Evolutionary conservation across 345 rosid genomes (phyloP).

Genomic region (Eucalyptus guilfoylei): DNA sequence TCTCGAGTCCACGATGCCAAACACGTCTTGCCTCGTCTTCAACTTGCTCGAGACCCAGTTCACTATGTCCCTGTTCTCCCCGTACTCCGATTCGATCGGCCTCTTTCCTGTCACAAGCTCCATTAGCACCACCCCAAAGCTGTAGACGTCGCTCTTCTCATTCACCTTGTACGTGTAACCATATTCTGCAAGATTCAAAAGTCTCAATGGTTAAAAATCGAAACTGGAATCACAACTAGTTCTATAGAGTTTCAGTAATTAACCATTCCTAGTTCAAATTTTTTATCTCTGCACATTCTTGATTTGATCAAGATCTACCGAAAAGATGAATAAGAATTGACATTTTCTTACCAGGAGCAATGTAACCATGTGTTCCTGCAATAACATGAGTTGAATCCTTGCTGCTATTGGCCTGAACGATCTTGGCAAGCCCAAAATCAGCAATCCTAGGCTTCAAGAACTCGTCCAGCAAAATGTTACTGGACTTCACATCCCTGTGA

Average conservation of each 20-base stretch:
- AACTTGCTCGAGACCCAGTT: conserved; percentile 4
- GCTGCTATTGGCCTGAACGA: background rate
- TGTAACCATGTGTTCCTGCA: conserved; percentile 6
- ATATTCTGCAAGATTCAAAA: background rate
- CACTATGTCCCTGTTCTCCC: conserved; percentile 2
- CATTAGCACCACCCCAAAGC: conserved; percentile 11
- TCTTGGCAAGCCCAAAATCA: conserved; percentile 10
- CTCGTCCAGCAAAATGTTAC: conserved; percentile 23
- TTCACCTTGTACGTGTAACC: conserved; percentile 4
- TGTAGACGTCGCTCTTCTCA: conserved; percentile 9
- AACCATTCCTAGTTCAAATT: background rate
- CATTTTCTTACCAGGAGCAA: conserved; percentile 5
- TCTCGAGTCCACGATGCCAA: conserved; percentile 1
- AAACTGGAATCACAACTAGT: background rate
- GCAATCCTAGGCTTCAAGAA: conserved; percentile 8
- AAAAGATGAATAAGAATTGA: background rate
- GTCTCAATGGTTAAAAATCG: background rate
- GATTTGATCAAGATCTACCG: background rate
- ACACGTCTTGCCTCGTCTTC: background rate
- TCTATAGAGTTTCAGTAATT: background rate
- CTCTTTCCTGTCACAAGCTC: conserved; percentile 5
- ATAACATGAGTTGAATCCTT: background rate
- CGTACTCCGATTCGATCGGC: background rate
- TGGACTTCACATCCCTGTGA: conserved; percentile 26
- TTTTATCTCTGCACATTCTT: background rate